Evolutionary conservation across 2,329 filamentous ascomycete genomes (phyloP).

Genomic region (Pyrenochaeta sp.): DNA sequence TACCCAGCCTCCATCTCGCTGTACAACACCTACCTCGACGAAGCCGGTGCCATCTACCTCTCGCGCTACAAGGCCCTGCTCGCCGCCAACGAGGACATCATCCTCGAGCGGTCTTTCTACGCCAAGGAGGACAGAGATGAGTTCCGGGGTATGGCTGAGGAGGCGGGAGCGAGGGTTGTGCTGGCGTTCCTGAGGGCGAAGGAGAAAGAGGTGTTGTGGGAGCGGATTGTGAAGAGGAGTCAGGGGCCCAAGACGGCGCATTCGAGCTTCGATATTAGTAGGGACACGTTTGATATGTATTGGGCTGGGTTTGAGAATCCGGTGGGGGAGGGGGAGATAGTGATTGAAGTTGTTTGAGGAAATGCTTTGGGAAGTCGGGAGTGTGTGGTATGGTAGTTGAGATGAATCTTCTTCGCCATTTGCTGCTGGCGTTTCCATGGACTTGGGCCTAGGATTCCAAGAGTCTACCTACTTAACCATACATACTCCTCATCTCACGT

Average conservation of each 20-base stretch:
- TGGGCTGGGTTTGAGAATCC: conserved; percentile 19
- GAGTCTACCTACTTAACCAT: background rate
- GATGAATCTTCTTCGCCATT: background rate
- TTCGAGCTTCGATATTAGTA: conserved; percentile 13
- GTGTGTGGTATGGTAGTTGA: background rate
- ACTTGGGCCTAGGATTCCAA: background rate
- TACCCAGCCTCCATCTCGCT: conserved; percentile 8
- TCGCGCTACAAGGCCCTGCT: conserved; percentile 5
- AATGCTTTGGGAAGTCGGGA: no score
- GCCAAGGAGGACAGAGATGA: conserved; percentile 14
- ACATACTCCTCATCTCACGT: background rate
- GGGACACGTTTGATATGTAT: conserved; percentile 15
- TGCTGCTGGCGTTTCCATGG: no score
- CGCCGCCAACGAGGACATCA: conserved; percentile 7
- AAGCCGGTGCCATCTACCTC: conserved; percentile 10
- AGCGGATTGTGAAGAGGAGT: conserved; percentile 12
- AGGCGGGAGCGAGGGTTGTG: conserved; percentile 10
- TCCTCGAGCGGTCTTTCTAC: conserved; percentile 18
- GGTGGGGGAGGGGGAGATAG: conserved; percentile 10
- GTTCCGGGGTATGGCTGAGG: conserved; percentile 9
- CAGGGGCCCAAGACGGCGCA: conserved; percentile 8
- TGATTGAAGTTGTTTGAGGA: conserved; percentile 6
- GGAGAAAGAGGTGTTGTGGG: conserved; percentile 14
- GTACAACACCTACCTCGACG: conserved; percentile 9
- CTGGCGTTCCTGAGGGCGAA: conserved; percentile 12